phyloP scores from a whole-genome alignment of 2,329 filamentous ascomycete genomes.

The Penicillium nordicum region DNA sequence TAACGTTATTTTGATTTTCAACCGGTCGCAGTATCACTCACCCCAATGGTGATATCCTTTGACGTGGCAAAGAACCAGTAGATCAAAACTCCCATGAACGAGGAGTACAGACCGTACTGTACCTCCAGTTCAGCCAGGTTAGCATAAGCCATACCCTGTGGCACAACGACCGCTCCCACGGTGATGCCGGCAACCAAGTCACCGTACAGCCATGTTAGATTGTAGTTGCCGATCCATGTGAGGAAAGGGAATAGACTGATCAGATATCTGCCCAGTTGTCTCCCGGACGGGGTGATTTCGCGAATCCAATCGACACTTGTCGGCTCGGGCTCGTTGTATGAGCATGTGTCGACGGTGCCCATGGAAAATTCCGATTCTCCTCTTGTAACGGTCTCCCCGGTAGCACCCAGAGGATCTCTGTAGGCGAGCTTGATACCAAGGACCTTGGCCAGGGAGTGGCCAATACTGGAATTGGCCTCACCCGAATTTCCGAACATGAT shows the following conservation, averaged over 20 bases:
- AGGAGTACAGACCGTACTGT: constrained; percentile 87
- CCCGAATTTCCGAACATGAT: neutral
- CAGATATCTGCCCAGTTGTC: constrained; percentile 59
- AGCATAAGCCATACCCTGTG: constrained; percentile 95
- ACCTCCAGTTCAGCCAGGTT: constrained; percentile 73
- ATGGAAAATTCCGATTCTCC: constrained; percentile 78
- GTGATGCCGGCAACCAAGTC: constrained; percentile 86
- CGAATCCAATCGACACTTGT: constrained; percentile 69
- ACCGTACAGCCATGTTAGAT: constrained; percentile 80
- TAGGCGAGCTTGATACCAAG: constrained; percentile 79
- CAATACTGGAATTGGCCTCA: constrained; percentile 53
- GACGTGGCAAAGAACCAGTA: constrained; percentile 99
- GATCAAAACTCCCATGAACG: constrained; percentile 89
- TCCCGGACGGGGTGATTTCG: constrained; percentile 58
- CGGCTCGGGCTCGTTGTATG: constrained; percentile 79
- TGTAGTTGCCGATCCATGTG: constrained; percentile 87
- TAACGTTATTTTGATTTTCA: neutral
- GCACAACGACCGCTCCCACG: constrained; percentile 79
- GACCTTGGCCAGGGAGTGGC: constrained; percentile 71
- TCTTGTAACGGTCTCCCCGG: constrained; percentile 62
- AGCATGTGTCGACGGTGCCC: constrained; percentile 70
- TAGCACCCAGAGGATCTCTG: constrained; percentile 53
- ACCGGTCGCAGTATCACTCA: constrained; percentile 9
- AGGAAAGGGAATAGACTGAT: constrained; percentile 79
- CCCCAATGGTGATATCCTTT: constrained; percentile 84